phyloP scores from a whole-genome alignment of 139 green algal species.

The Chlamydomonas sp. region DNA sequence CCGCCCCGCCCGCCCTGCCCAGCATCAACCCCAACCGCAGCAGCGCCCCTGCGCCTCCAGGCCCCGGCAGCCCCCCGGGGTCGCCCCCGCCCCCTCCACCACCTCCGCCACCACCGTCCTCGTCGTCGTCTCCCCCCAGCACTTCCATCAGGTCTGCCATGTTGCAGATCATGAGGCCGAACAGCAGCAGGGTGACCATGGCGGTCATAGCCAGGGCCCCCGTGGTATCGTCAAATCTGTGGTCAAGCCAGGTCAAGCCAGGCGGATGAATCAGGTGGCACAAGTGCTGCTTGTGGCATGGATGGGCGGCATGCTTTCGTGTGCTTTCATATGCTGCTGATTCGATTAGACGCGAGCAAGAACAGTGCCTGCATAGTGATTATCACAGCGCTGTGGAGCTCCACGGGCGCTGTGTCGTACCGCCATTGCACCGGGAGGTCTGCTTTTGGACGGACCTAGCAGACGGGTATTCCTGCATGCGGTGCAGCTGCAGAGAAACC shows the following conservation, averaged over 20 bases:
- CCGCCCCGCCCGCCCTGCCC: too few species aligned
- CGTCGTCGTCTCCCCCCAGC: neutral
- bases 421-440: neutral
- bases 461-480: neutral
- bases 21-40: neutral
- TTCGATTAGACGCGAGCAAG: neutral
- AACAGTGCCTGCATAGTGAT: neutral
- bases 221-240: slow-evolving; percentile 41
- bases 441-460: neutral
- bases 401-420: neutral
- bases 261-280: neutral
- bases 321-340: neutral
- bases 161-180: slow-evolving; percentile 30
- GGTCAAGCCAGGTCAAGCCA: neutral
- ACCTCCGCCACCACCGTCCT: neutral
- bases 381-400: neutral
- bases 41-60: neutral
- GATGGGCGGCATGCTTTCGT: neutral
- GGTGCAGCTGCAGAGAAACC: neutral
- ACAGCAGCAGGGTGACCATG: slow-evolving; percentile 20
- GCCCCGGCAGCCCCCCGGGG: neutral
- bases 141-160: slow-evolving; percentile 47
- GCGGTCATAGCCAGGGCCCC: slow-evolving; percentile 31
- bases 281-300: neutral
- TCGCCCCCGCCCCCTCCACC: neutral